Conservation (phyloP, 148 eudicot species). For the Camellia lanceoleosa region DNA sequence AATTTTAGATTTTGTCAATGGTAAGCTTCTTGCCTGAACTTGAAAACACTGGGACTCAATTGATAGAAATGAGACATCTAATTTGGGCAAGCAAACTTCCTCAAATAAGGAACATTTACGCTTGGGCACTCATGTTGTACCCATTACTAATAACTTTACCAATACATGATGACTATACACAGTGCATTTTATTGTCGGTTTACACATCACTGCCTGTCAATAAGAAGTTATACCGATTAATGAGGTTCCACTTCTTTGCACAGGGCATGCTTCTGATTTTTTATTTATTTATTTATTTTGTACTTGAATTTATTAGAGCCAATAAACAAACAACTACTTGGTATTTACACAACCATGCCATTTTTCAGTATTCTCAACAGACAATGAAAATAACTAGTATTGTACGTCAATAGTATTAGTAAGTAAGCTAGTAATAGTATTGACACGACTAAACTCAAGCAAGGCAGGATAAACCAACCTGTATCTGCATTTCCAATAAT, state of each 20-base stretch:
- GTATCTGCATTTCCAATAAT: neutral
- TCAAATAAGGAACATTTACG: neutral
- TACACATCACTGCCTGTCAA: too few species aligned
- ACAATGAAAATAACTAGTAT: neutral
- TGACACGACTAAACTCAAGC: neutral
- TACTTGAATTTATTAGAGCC: too few species aligned
- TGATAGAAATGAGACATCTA: neutral
- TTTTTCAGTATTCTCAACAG: neutral
- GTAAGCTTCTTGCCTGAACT: neutral
- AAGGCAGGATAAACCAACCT: neutral
- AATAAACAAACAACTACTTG: too few species aligned
- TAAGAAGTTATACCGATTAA: neutral
- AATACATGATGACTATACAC: neutral
- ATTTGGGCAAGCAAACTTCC: neutral
- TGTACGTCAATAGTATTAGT: constrained; percentile 5
- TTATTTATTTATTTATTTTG: too few species aligned
- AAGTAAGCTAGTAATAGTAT: neutral
- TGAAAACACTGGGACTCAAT: neutral
- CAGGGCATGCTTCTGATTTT: too few species aligned
- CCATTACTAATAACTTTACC: neutral
- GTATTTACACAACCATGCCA: too few species aligned
- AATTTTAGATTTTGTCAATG: neutral
- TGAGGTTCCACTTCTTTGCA: too few species aligned
- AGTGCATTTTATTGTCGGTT: neutral
- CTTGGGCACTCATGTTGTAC: neutral